Base-by-base conservation (phyloP, 2,329 filamentous ascomycete genomes). In the Magnaporthiopsis incrustans region DNA sequence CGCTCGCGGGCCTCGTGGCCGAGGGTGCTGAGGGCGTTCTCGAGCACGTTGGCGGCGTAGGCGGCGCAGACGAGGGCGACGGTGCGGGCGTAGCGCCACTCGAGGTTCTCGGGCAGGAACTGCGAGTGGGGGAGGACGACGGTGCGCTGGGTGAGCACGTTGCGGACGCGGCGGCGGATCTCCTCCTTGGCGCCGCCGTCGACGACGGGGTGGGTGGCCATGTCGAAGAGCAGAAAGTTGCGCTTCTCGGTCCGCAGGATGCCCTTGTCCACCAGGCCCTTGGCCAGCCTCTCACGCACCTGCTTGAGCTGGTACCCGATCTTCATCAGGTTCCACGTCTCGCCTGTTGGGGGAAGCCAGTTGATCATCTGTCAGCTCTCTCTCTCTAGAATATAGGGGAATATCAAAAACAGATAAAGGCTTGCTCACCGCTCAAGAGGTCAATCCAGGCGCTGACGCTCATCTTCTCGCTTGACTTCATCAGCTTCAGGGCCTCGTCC, bases 311-410 rank as follows among this genome's bases (percentile, higher is more conserved):
- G 95, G 78, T 99, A 99, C 75, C 95, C 95, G 72, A 99, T 99
- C 83, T 99, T 99, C 95, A 99, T 98, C 69, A 99, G 81, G 76
- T 99, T 99, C 95, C 95, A 99, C 64, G 95, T 99, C 79, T 99
- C 95, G 75, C 95, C 94, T 98, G 73, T 59, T 27, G 11, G 22
- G 33, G 33, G 12, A 2, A 35, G 1, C 11, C 59, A 66, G 67
- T 35, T 64, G 64, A 63, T 10, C 12, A 44, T 53, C 25, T 10
- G 60, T 61, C 26, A 61, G 60, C 18, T 26, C 50, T 27, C 22
- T 25, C 4, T 33, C 32, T 33, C 32, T 10, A 33, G 32, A 33
- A 33, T 33, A 33, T 33, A 5, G 58, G 35, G 35, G 11, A 12
- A 38, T n/a, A 8, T 50, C 38, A 15, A 22, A 18, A 18, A 35